phyloP scores from a whole-genome alignment of 768 basidiomycete species.

The Pulveroboletus ravenelii region DNA sequence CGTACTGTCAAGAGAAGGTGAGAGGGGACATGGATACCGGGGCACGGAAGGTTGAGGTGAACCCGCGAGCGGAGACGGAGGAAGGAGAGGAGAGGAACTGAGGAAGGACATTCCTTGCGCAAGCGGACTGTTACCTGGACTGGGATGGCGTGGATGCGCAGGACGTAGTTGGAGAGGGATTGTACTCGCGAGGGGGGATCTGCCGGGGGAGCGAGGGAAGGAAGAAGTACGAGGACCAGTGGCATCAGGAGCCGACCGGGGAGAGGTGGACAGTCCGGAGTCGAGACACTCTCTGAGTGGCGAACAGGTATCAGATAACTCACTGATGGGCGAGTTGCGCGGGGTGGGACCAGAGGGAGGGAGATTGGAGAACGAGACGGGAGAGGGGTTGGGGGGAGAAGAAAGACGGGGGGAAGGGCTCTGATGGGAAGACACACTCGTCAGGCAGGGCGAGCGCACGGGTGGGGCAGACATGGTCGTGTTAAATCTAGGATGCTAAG shows the following conservation, averaged over 20 bases:
- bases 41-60: neutral
- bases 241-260: neutral
- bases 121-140: conserved; percentile 6
- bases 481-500: conserved; percentile 5
- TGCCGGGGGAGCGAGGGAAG: conserved; percentile 16
- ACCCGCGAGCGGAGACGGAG: conserved; percentile 10
- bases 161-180: conserved; percentile 2
- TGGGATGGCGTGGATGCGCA: conserved; percentile 8
- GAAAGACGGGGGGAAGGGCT: conserved; percentile 15
- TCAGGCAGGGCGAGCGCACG: conserved; percentile 12
- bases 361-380: conserved; percentile 4
- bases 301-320: conserved; percentile 15
- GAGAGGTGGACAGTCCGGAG: conserved; percentile 1
- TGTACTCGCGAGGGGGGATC: conserved; percentile 1
- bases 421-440: conserved; percentile 7
- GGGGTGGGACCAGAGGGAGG: neutral
- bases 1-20: conserved; percentile 5
- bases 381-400: conserved; percentile 24
- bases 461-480: conserved; percentile 5
- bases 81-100: conserved; percentile 4
- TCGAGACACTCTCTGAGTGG: conserved; percentile 16
- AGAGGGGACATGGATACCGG: neutral
- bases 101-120: conserved; percentile 12
- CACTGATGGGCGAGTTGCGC: conserved; percentile 7
- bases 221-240: conserved; percentile 6